Base-by-base conservation (phyloP, 1,284 basidiomycete genomes). In the Veloboletus limbatus region DNA sequence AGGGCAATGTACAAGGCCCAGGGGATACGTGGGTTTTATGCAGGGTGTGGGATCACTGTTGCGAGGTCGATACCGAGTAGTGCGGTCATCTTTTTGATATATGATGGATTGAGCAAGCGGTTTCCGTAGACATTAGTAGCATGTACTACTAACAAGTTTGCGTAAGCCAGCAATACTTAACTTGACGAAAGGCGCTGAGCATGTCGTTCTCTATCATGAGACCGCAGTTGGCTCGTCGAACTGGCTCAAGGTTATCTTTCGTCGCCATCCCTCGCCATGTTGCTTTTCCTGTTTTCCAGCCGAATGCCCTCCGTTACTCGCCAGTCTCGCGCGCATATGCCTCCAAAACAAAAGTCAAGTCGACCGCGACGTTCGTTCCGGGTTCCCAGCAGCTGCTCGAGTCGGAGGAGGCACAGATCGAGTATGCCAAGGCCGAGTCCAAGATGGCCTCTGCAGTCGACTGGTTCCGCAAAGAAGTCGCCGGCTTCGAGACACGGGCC, bases 21-120 rank as follows among this genome's bases (percentile, higher is more conserved):
- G 60, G 96, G 96, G 1, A 54, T 97, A 8, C 75, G 73, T 40
- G 96, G 95, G 0, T 69, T 99, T 51, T 99, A 99, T 69, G 91
- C 93, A 11, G 92, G 96, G n/a, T 94, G 93, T 66, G 95, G 92
- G 6, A 83, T 98, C 56, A 98, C 96, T 0, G 87, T 94, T 35
- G 80, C 88, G 22, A 73, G 93, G 45, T 85, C 89, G 1, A 85
- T 94, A 43, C 95, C 95, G 2, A 92, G 88, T 60, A 93, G 89
- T 62, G 93, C 88, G 3, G 78, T 97, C 50, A 94, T 97, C 51
- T 97, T 97, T 65, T 71, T 90, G 60, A 87, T 96, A 54, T 96
- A 93, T 57, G 90, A 95, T 65, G 84, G 82, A 22, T 69, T 94
- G 52, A 78, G 68, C 54, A 75, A 72, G 51, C 70, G 71, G 52